Evolutionary conservation across 768 basidiomycete species (phyloP).

Genomic region (Lentinus brumalis): DNA sequence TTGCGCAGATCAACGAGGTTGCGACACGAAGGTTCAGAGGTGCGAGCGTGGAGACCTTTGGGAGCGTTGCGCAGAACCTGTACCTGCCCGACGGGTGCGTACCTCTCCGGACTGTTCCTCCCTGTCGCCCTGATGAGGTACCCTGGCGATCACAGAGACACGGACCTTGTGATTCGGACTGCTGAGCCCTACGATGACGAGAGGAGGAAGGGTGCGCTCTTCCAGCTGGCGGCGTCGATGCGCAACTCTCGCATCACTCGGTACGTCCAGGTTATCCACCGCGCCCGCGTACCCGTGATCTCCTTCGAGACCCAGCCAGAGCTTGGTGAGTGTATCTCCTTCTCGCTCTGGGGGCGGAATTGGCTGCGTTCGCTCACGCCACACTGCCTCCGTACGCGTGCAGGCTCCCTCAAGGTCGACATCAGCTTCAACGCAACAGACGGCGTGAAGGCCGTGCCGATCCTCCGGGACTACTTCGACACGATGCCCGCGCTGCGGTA

Average conservation of each 20-base stretch:
- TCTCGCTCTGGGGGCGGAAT: background rate
- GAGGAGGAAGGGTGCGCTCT: constrained; percentile 45
- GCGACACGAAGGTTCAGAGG: constrained; percentile 47
- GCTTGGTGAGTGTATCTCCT: constrained; percentile 34
- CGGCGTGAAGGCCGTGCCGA: constrained; percentile 52
- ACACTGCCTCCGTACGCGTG: background rate
- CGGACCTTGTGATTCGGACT: constrained; percentile 56
- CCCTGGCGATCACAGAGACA: constrained; percentile 47
- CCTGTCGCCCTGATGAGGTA: background rate
- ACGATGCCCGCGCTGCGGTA: constrained; percentile 60
- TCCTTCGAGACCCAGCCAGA: constrained; percentile 51
- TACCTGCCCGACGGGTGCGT: constrained; percentile 64
- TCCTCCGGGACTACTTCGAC: constrained; percentile 55
- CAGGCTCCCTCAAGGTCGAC: constrained; percentile 63
- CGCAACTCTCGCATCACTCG: constrained; percentile 45
- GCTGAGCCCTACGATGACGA: constrained; percentile 32
- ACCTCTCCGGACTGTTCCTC: background rate
- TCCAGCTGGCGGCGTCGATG: constrained; percentile 50
- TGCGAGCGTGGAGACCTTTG: constrained; percentile 56
- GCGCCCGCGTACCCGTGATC: constrained; percentile 65
- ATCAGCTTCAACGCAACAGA: constrained; percentile 65
- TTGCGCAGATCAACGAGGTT: constrained; percentile 47
- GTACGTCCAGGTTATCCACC: constrained; percentile 46
- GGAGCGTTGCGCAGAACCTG: constrained; percentile 60
- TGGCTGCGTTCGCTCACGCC: background rate